A percentile compares a stretch with the other conserved stretches of the same genome.
These are phyloP conservation scores for Nakataea oryzae DNA, from an alignment of 2,329 filamentous ascomycete species.

Conservation along the genomic window DNA sequence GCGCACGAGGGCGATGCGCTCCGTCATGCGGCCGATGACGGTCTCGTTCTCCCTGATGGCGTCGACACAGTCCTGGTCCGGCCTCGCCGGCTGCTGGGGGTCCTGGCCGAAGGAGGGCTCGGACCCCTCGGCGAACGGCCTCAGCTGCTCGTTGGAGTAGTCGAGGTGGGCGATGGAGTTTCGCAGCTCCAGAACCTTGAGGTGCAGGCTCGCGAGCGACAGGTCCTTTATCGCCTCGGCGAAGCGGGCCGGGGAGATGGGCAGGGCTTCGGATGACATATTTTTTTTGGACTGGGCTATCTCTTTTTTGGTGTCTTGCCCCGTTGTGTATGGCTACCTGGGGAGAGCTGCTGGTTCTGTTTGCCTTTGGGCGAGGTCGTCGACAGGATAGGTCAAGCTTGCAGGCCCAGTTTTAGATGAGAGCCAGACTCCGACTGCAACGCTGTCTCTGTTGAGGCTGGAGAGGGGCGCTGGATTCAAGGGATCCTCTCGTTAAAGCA, in stretches of 20 bases:
- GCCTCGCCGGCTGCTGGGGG: slow-evolving; percentile 18
- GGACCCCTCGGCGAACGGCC: slow-evolving; percentile 51
- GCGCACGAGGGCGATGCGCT: slow-evolving; percentile 53
- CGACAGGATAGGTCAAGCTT: too few relatives aligned
- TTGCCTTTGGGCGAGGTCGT: neutral
- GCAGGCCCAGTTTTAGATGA: too few relatives aligned
- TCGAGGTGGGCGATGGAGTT: slow-evolving; percentile 67
- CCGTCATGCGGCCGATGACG: slow-evolving; percentile 58
- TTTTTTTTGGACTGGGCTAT: neutral
- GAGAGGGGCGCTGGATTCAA: too few relatives aligned
- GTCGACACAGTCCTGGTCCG: slow-evolving; percentile 63
- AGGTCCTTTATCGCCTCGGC: slow-evolving; percentile 58
- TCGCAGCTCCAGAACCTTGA: slow-evolving; percentile 66
- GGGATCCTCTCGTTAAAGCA: too few relatives aligned
- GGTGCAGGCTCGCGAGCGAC: slow-evolving; percentile 54
- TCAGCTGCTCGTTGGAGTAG: slow-evolving; percentile 63
- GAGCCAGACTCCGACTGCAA: too few relatives aligned
- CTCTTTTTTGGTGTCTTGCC: neutral
- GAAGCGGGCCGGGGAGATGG: slow-evolving; percentile 54
- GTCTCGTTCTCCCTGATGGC: slow-evolving; percentile 62
- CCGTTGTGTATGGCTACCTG: too few relatives aligned
- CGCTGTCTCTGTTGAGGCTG: too few relatives aligned
- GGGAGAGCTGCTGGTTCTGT: neutral
- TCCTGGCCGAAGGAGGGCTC: slow-evolving; percentile 17
- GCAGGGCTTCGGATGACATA: slow-evolving; percentile 55